Percentiles rank a stretch among this genome's conserved stretches.
phyloP scores from a whole-genome alignment of 768 basidiomycete species.

The Amanita rubescens region DNA sequence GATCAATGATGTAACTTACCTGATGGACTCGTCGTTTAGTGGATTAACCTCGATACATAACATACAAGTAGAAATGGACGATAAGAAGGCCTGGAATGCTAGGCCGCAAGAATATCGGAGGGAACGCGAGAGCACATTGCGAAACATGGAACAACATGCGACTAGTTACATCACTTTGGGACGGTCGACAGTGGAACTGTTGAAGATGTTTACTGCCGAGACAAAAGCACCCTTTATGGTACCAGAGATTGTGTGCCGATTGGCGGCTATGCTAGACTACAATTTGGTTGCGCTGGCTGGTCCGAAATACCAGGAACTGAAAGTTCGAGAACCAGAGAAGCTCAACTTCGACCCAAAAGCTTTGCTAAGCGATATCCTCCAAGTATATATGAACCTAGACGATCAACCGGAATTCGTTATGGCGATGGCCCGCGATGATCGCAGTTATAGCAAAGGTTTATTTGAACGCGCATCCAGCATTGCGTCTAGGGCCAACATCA shows the following conservation, averaged over 20 bases:
- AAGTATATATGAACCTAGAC: conserved; percentile 86
- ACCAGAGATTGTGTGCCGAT: conserved; percentile 89
- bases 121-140: conserved; percentile 74
- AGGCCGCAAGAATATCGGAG: conserved; percentile 65
- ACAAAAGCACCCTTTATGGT: conserved; percentile 92
- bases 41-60: conserved; percentile 84
- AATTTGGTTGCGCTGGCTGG: conserved; percentile 88
- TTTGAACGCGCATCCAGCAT: conserved; percentile 76
- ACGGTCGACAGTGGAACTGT: conserved; percentile 79
- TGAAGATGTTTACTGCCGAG: conserved; percentile 89
- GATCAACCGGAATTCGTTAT: conserved; percentile 70
- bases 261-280: conserved; percentile 96
- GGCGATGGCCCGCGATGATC: conserved; percentile 89
- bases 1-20: conserved; percentile 98
- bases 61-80: conserved; percentile 80
- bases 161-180: conserved; percentile 84
- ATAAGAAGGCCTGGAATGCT: conserved; percentile 62
- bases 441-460: conserved; percentile 79
- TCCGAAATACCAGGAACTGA: conserved; percentile 79
- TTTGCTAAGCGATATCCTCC: conserved; percentile 79
- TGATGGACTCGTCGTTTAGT: conserved; percentile 91
- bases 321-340: conserved; percentile 80
- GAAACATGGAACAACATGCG: conserved; percentile 76
- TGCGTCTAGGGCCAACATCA: conserved; percentile 54
- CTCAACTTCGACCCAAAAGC: conserved; percentile 82